Evolutionary conservation across 1,284 basidiomycete species (phyloP).

Genomic region (Ganoderma leucocontextum): DNA sequence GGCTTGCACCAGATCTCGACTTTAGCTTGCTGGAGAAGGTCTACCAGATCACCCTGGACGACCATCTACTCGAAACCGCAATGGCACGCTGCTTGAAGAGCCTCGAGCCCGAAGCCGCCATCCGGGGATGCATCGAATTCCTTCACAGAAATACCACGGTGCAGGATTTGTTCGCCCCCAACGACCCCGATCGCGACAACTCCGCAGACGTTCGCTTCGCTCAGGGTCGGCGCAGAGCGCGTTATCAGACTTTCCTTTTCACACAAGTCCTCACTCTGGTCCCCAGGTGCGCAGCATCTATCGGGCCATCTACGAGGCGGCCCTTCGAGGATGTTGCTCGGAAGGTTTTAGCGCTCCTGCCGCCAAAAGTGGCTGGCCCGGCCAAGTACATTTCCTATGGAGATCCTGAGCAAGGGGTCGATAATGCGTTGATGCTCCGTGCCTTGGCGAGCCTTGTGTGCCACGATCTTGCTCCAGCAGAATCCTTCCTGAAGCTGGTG

Average conservation of each 20-base stretch:
- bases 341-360: not conserved
- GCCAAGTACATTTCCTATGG: not conserved
- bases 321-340: not conserved
- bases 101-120: not conserved
- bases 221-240: conserved; percentile 3
- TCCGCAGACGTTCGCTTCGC: conserved; percentile 1
- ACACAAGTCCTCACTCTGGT: not conserved
- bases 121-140: conserved; percentile 2
- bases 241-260: conserved; percentile 5
- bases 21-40: conserved; percentile 8
- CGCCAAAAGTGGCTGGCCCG: not conserved
- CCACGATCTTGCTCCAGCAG: not conserved
- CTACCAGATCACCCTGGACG: conserved; percentile 11
- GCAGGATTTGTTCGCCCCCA: not conserved
- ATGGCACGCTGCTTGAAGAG: not conserved
- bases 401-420: not conserved
- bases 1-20: conserved; percentile 4
- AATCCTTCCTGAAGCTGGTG: conserved; percentile 4
- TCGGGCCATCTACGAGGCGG: not conserved
- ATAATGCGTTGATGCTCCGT: not conserved
- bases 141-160: not conserved
- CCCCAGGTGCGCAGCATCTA: not conserved
- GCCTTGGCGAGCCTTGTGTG: not conserved
- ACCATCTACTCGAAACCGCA: conserved; percentile 1
- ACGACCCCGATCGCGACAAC: not conserved